Base-by-base conservation (phyloP, 805 yeast species). In the Candida andamanensis region DNA sequence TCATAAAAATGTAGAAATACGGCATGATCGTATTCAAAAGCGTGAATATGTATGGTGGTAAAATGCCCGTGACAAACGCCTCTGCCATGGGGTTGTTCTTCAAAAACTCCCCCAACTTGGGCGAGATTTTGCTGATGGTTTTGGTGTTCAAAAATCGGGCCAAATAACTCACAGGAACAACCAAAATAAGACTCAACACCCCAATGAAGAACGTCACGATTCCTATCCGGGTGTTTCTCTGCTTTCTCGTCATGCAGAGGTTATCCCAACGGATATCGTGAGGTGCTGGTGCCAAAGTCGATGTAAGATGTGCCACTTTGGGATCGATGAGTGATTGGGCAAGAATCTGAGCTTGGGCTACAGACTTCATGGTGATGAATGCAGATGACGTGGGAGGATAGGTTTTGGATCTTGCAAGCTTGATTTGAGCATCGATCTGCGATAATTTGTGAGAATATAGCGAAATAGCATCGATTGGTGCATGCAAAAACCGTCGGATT, bases 271-370 rank as follows among this genome's bases (percentile, higher is more conserved):
- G 78, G 15, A 90, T 82, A 53, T 90, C 98, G 48, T 83, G 90
- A 4, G 97, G 97, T 1, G 97, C 95, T 0, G 97, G 97, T 0
- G 97, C 97, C 35, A 87, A 61, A 24, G 74, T 67, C 3, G 95
- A 83, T 21, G 89, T 84, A 32, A 92, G 63, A 36, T 78, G 84
- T 50, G 84, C 80, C 6, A 92, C 86, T 36, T 84, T 73, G 0
- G 97, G 97, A 51, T 89, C 96, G 36, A 92, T 56, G 0, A 90
- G 89, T 0, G 97, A 92, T 54, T 92, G 98, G 0, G 97, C 96
- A 17, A 92, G 80, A 85, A 87, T 81, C 54, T 90, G 98, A 2
- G 97, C 97, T 44, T 87, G 80, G 0, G 96, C 95, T 3, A 87
- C 97, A 1, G 92, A 74, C 42, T 85, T 90, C 95, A 90, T 84